Conservation (phyloP, 306 rosid genomes). For the Lathyrus aphaca region DNA sequence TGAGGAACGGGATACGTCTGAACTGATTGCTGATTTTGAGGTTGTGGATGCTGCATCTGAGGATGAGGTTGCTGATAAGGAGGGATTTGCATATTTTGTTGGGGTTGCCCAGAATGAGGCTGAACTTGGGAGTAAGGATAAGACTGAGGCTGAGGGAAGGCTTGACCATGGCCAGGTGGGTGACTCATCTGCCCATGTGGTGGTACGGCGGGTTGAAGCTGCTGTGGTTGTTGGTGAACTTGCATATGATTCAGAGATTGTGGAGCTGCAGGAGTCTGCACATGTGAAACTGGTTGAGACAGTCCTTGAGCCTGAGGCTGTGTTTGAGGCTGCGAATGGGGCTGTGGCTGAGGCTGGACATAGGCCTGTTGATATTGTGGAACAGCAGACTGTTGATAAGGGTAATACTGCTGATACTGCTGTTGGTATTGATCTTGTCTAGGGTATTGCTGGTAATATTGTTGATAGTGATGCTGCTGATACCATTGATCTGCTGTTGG, state of each 20-base stretch:
- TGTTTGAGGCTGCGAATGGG: constrained; percentile 45
- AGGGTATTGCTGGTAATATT: constrained; percentile 89
- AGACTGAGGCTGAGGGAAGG: constrained; percentile 49
- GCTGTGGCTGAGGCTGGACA: constrained; percentile 53
- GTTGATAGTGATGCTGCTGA: constrained; percentile 93
- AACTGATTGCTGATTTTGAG: constrained; percentile 66
- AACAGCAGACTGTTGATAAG: constrained; percentile 72
- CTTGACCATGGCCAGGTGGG: constrained; percentile 60
- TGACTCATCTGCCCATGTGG: constrained; percentile 61
- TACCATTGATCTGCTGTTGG: constrained; percentile 85
- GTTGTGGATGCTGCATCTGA: constrained; percentile 58
- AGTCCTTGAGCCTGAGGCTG: constrained; percentile 52
- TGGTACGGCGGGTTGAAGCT: constrained; percentile 54
- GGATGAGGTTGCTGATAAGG: constrained; percentile 77
- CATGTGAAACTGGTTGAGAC: constrained; percentile 49
- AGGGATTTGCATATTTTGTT: constrained; percentile 59
- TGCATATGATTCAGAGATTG: constrained; percentile 72
- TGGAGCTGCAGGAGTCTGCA: constrained; percentile 43
- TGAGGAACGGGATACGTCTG: constrained; percentile 64
- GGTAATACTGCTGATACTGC: constrained; percentile 86
- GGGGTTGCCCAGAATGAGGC: constrained; percentile 55
- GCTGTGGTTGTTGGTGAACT: constrained; percentile 69
- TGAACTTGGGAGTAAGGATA: constrained; percentile 57
- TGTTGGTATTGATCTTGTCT: constrained; percentile 91
- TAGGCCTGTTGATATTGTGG: constrained; percentile 71